Evolutionary conservation across 1,284 basidiomycete species (phyloP), one percentile per base, ranked within the genome.

Genomic region (Tremellales sp.): DNA sequence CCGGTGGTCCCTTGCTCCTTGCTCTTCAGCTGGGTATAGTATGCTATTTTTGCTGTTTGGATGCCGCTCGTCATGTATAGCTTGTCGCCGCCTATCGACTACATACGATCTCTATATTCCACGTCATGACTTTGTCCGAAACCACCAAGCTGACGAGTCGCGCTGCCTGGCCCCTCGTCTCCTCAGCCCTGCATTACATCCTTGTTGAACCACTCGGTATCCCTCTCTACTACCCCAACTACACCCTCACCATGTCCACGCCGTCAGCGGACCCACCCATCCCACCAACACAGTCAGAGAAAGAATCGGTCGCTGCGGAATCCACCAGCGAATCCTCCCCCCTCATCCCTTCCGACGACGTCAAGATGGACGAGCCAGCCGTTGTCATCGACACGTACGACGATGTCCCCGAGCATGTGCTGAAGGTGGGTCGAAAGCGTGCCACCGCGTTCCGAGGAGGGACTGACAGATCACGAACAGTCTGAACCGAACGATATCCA

Each of bases 401-500:
- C 22, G 71, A 72, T 57, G 60, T 73, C 18, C 70, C 70, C 22
- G 67, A 67, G 37, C 51, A 58, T 35, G 65, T 73, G 4, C 21
- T 66, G 37, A 60, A 53, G 37, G 70, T 72, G 47, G 53, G 70
- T 53, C n/a, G 10, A n/a, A 14, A 3, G 10, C 18, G n/a, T n/a
- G n/a, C n/a, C 29, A 32, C 10, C 10, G n/a, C 10, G 10, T 32
- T 10, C n/a, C 29, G 29, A 32, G 29, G 28, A 29, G 16, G 14
- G 14, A 14, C 8, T 2, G 31, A 14, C 5, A 6, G 27, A 1
- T 13, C 16, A 31, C 40, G 12, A 12, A 7, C 34, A 78, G 27
- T 72, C 87, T 39, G 79, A 75, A 48, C 83, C 86, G 2, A 88
- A 93, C 45, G 90, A 93, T 57, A 87, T 95, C 56, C 71, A 83